Base-by-base conservation (phyloP, 106 monocot species). In the Acanthochlamys bracteata region DNA sequence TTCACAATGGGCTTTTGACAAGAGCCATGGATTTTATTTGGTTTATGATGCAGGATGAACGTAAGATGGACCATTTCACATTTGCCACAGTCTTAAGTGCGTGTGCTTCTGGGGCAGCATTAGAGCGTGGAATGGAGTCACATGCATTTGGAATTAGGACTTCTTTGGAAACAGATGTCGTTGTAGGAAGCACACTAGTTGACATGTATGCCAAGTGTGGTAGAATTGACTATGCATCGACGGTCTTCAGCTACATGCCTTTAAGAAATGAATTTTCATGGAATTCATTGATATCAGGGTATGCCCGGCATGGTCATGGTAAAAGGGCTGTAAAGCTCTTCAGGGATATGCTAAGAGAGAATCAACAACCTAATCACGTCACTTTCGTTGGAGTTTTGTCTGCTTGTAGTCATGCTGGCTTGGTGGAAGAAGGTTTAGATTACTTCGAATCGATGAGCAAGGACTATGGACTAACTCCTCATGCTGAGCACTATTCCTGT, bases 151-250 rank as follows among this genome's bases (percentile, higher is more conserved):
- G 76, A 57, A 41, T 86, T 55, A 79, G 73, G 43, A 66, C 74
- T 54, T 25, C 40, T 57, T 66, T 66, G 45, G 64, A 75, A 39
- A 64, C 78, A 0, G 89, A 94, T 68, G 65, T 94, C 24, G 86
- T 89, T 12, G 81, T 94, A 6, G 86, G 81, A 17, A 94, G 86
- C 46, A 60, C 93, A 47, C 77, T 94, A 9, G 77, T 94, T 41
- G 89, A 94, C 76, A 94, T 94, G 93, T 94, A 94, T 58, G 70
- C 86, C 41, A 94, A 94, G 66, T 86, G 86, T 53, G 93, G 93
- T 61, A 76, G 83, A 53, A 70, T 94, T 59, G 86, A 94, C 40
- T 84, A 86, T 66, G 93, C 89, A 4, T 75, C 43, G 0, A 83
- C 25, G 25, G 78, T 86, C 23, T 94, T 94, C 63, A 42, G 24